A percentile compares a stretch with the other conserved stretches of the same genome.
These are phyloP conservation scores for Venustampulla echinocandica DNA, from an alignment of 495 filamentous ascomycete genomes.

Conservation along the genomic window DNA sequence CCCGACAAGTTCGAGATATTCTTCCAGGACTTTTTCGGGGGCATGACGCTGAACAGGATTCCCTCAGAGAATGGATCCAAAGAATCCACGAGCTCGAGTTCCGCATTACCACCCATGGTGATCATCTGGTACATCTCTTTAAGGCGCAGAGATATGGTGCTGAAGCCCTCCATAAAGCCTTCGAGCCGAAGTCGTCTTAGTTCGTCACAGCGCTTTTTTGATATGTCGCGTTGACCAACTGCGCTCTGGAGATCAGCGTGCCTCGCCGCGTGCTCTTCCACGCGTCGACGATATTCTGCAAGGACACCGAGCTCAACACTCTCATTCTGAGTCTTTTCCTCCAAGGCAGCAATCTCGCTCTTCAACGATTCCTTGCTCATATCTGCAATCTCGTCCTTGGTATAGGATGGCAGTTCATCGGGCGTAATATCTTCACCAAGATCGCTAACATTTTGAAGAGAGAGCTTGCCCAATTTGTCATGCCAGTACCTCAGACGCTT, in stretches of 20 bases:
- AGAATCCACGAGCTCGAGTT: slow-evolving; percentile 90
- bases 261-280: slow-evolving; percentile 76
- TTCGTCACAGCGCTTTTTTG: slow-evolving; percentile 85
- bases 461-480: slow-evolving; percentile 74
- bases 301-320: slow-evolving; percentile 87
- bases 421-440: slow-evolving; percentile 40
- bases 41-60: slow-evolving; percentile 96
- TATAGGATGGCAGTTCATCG: slow-evolving; percentile 65
- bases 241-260: slow-evolving; percentile 71
- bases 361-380: slow-evolving; percentile 85
- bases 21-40: slow-evolving; percentile 99
- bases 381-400: slow-evolving; percentile 83
- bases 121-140: slow-evolving; percentile 99
- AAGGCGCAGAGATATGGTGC: slow-evolving; percentile 83
- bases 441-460: slow-evolving; percentile 70
- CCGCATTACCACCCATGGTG: slow-evolving; percentile 98
- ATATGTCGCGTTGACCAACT: slow-evolving; percentile 66
- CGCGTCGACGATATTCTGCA: slow-evolving; percentile 83
- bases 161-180: slow-evolving; percentile 98
- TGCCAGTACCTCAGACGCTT: slow-evolving; percentile 78
- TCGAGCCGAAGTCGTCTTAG: slow-evolving; percentile 81
- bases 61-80: slow-evolving; percentile 96
- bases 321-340: slow-evolving; percentile 86
- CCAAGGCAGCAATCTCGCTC: slow-evolving; percentile 76
- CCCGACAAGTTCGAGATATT: slow-evolving; percentile 92